A percentile compares a stretch with the other conserved stretches of the same genome.
Evolutionary conservation across 2,329 filamentous ascomycete genomes (phyloP).

Genomic region (Cyphellophora europaea): DNA sequence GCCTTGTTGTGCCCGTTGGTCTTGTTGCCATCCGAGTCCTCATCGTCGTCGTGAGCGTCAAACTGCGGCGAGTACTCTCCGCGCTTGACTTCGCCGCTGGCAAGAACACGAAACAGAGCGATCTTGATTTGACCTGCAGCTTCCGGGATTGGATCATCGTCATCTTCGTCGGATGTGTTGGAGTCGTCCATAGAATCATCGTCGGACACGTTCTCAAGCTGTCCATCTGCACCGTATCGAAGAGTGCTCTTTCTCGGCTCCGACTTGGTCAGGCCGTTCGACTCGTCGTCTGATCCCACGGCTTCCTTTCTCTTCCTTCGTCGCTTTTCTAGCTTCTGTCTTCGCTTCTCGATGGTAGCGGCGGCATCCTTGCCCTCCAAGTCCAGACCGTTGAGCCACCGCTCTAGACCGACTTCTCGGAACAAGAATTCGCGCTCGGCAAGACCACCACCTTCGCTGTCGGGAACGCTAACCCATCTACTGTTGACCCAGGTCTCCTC

Average conservation of each 20-base stretch:
- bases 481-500: conserved; percentile 99
- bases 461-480: conserved; percentile 89
- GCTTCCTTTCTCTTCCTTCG: conserved; percentile 62
- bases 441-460: conserved; percentile 82
- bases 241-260: conserved; percentile 49
- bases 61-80: conserved; percentile 98
- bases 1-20: conserved; percentile 50
- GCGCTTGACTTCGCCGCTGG: conserved; percentile 93
- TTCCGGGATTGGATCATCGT: conserved; percentile 80
- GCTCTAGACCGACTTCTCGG: conserved; percentile 87
- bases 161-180: conserved; percentile 51
- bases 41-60: conserved; percentile 89
- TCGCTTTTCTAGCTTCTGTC: conserved; percentile 69
- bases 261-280: conserved; percentile 13
- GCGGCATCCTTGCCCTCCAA: conserved; percentile 80
- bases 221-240: conserved; percentile 69
- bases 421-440: conserved; percentile 96
- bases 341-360: conserved; percentile 60
- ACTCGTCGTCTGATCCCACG: conserved; percentile 34
- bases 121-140: conserved; percentile 97
- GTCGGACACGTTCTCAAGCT: conserved; percentile 62
- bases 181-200: conserved; percentile 64
- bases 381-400: conserved; percentile 93
- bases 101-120: conserved; percentile 86
- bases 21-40: conserved; percentile 36